Percentiles rank a stretch among this genome's conserved stretches.
These are phyloP conservation scores for Solanum etuberosum DNA, from an alignment of 257 asterid genomes.

Conservation along the genomic window DNA sequence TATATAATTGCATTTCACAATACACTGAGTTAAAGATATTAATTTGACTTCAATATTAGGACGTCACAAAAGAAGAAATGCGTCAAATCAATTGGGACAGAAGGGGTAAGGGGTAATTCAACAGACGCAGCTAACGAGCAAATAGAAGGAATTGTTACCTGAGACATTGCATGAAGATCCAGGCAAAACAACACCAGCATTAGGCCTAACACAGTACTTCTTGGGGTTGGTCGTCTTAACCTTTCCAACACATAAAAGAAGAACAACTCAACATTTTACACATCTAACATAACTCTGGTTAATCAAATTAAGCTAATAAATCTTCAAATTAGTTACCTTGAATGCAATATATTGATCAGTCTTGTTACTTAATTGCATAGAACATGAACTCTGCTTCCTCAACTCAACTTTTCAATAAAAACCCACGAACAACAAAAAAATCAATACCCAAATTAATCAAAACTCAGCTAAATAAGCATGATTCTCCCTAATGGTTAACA, in stretches of 20 bases:
- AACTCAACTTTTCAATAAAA: constrained; percentile 44
- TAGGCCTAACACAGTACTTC: constrained; percentile 79
- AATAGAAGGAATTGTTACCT: constrained; percentile 23
- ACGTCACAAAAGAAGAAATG: neutral
- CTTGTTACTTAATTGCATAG: constrained; percentile 69
- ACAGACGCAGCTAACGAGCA: neutral
- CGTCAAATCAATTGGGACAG: neutral
- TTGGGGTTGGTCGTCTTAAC: constrained; percentile 89
- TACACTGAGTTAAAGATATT: neutral
- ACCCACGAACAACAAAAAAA: neutral
- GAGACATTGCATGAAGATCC: constrained; percentile 60
- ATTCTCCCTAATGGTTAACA: neutral
- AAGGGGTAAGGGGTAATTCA: neutral
- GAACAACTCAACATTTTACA: neutral
- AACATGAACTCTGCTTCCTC: constrained; percentile 73
- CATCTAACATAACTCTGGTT: neutral
- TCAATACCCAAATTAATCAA: neutral
- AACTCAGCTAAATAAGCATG: constrained; percentile 1
- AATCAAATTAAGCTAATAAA: neutral
- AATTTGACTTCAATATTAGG: neutral
- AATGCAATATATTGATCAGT: constrained; percentile 72
- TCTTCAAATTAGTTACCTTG: constrained; percentile 36
- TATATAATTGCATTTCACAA: neutral
- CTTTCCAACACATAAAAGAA: constrained; percentile 14
- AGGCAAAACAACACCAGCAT: constrained; percentile 70